Percentiles rank a stretch among this genome's conserved stretches.
Conservation (phyloP, 441 rosid species). For the Bocquillonia castaneifolia region DNA sequence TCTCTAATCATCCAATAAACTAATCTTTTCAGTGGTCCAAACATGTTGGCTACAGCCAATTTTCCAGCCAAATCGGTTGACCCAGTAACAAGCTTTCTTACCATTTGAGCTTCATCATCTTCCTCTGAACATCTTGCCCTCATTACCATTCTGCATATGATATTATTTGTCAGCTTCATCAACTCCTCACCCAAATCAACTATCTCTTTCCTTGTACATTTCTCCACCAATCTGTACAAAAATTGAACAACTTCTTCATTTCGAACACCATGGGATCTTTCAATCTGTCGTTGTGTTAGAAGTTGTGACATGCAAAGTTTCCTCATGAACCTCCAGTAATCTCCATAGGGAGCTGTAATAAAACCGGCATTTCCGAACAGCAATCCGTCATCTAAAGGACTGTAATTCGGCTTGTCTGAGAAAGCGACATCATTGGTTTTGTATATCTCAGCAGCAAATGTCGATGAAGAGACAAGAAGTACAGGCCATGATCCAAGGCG, state of each 20-base stretch:
- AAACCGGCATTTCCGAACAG: conserved; percentile 34
- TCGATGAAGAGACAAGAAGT: conserved; percentile 35
- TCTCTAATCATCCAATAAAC: conserved; percentile 31
- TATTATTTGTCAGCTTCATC: conserved; percentile 30
- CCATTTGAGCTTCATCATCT: conserved; percentile 34
- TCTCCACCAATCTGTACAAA: conserved; percentile 19
- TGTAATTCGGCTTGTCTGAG: conserved; percentile 21
- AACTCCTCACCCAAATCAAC: conserved; percentile 38
- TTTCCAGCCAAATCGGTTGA: conserved; percentile 22
- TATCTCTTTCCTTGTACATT: conserved; percentile 23
- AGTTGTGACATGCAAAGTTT: conserved; percentile 36
- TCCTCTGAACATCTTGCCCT: conserved; percentile 40
- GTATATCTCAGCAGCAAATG: conserved; percentile 37
- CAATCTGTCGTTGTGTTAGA: conserved; percentile 30
- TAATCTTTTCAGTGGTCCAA: conserved; percentile 30
- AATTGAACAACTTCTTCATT: conserved; percentile 30
- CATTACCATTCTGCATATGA: conserved; percentile 31
- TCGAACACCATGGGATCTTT: conserved; percentile 25
- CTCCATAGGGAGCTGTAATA: conserved; percentile 35
- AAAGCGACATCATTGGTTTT: conserved; percentile 33
- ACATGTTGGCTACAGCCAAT: conserved; percentile 17
- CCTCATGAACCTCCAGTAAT: conserved; percentile 52
- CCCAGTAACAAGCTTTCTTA: conserved; percentile 26
- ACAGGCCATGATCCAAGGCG: conserved; percentile 29
- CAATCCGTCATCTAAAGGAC: conserved; percentile 17